phyloP scores from a whole-genome alignment of 2,329 filamentous ascomycete genomes.

The Hypocreales sp. region DNA sequence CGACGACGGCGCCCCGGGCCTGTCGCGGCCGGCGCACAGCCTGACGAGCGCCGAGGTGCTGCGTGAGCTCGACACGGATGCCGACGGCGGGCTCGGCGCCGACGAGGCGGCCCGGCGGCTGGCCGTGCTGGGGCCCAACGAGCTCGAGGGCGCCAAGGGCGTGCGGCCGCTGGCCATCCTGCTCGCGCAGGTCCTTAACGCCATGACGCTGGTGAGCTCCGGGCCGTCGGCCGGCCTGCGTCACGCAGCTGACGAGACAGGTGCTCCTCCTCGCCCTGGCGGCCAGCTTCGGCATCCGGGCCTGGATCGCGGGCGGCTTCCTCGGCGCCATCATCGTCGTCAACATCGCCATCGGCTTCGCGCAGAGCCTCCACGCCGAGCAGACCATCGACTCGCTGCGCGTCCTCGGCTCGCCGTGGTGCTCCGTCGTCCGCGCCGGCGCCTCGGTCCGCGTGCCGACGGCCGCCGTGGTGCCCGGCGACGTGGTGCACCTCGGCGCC shows the following conservation, averaged over 20 bases:
- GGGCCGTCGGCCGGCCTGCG: not conserved
- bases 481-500: slow-evolving; percentile 36
- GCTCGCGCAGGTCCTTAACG: slow-evolving; percentile 50
- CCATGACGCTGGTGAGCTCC: slow-evolving; percentile 44
- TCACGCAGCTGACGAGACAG: slow-evolving; percentile 7
- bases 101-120: slow-evolving; percentile 39
- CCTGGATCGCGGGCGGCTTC: slow-evolving; percentile 45
- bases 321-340: slow-evolving; percentile 40
- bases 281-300: slow-evolving; percentile 39
- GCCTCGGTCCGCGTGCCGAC: slow-evolving; percentile 21
- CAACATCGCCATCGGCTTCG: slow-evolving; percentile 39
- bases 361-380: slow-evolving; percentile 29
- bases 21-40: too few relatives aligned
- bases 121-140: slow-evolving; percentile 43
- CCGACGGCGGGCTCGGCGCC: slow-evolving; percentile 40
- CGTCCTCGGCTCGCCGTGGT: slow-evolving; percentile 27
- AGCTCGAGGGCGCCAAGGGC: slow-evolving; percentile 43
- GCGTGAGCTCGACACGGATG: too few relatives aligned
- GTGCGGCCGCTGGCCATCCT: slow-evolving; percentile 49
- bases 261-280: slow-evolving; percentile 41
- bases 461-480: slow-evolving; percentile 37
- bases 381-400: slow-evolving; percentile 33
- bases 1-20: too few relatives aligned
- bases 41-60: too few relatives aligned
- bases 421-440: slow-evolving; percentile 26